phyloP scores from a whole-genome alignment of 371 early-diverging fungal genomes.

The Nematocida ausubeli region DNA sequence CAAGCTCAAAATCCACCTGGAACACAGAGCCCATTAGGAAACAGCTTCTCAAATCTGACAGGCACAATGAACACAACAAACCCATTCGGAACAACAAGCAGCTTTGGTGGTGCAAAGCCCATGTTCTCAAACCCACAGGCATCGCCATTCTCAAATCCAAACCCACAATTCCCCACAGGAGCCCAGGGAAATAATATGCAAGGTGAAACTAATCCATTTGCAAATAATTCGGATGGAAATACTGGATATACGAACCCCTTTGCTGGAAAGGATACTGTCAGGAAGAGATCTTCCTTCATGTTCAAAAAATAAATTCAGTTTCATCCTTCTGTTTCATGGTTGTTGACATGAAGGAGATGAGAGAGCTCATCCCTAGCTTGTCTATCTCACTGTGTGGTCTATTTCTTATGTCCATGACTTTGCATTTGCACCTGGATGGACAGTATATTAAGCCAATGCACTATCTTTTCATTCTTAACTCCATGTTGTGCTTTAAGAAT shows the following conservation, averaged over 20 bases:
- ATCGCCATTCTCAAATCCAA: not conserved
- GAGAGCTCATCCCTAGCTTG: constrained; percentile 61
- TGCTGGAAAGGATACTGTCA: constrained; percentile 32
- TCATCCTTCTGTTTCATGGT: constrained; percentile 34
- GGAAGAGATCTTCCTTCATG: constrained; percentile 26
- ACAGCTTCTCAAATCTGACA: not conserved
- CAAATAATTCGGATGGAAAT: not conserved
- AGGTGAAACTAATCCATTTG: too few species aligned
- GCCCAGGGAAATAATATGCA: too few species aligned
- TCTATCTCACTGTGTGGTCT: constrained; percentile 65
- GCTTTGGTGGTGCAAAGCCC: not conserved
- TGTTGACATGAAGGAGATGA: constrained; percentile 10
- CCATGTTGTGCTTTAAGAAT: constrained; percentile 68
- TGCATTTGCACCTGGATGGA: constrained; percentile 35
- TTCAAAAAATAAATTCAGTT: constrained; percentile 55
- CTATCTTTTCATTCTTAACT: constrained; percentile 64
- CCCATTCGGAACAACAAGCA: not conserved
- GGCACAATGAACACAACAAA: not conserved
- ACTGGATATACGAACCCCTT: constrained; percentile 29
- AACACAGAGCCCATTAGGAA: not conserved
- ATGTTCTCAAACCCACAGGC: not conserved
- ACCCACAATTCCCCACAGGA: not conserved
- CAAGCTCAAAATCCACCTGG: not conserved
- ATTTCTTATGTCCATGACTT: constrained; percentile 54
- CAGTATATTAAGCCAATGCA: constrained; percentile 52